phyloP scores from a whole-genome alignment of 2,329 filamentous ascomycete genomes.

The Penicillium sp. region DNA sequence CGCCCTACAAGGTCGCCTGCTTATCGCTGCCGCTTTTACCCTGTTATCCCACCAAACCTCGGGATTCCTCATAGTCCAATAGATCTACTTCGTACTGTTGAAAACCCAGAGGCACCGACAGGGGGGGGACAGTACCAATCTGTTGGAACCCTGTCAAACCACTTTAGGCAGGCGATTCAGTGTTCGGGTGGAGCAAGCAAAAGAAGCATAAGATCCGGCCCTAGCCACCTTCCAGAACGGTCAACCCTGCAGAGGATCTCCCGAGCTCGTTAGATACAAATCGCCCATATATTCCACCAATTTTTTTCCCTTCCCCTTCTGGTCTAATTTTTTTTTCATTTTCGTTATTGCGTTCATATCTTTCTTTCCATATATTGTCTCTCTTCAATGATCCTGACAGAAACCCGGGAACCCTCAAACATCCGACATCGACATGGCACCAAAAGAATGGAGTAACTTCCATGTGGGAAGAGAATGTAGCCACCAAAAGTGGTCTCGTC shows the following conservation, averaged over 20 bases:
- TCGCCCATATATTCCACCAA: slow-evolving; percentile 5
- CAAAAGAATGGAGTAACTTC: slow-evolving; percentile 28
- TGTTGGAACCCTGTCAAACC: slow-evolving; percentile 19
- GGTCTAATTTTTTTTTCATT: slow-evolving; percentile 6
- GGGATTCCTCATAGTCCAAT: slow-evolving; percentile 5
- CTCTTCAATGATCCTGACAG: slow-evolving; percentile 18
- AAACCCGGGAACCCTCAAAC: slow-evolving; percentile 11
- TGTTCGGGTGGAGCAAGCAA: slow-evolving; percentile 19
- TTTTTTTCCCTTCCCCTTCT: background rate
- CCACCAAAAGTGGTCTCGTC: slow-evolving; percentile 53
- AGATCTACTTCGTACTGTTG: background rate
- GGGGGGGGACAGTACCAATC: slow-evolving; percentile 2
- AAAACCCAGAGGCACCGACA: slow-evolving; percentile 12
- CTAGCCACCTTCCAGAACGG: slow-evolving; percentile 29
- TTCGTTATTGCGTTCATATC: background rate
- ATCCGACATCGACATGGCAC: slow-evolving; percentile 17
- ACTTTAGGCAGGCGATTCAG: slow-evolving; percentile 26
- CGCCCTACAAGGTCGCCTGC: slow-evolving; percentile 13
- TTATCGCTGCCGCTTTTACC: background rate
- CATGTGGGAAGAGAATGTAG: slow-evolving; percentile 37
- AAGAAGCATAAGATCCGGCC: slow-evolving; percentile 26
- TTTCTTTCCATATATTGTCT: background rate
- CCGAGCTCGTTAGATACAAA: slow-evolving; percentile 6
- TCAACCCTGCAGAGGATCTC: slow-evolving; percentile 24
- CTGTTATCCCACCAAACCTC: slow-evolving; percentile 13